Base-by-base conservation (phyloP, 352 stramenopile genomes). In the Pythium insidiosum region DNA sequence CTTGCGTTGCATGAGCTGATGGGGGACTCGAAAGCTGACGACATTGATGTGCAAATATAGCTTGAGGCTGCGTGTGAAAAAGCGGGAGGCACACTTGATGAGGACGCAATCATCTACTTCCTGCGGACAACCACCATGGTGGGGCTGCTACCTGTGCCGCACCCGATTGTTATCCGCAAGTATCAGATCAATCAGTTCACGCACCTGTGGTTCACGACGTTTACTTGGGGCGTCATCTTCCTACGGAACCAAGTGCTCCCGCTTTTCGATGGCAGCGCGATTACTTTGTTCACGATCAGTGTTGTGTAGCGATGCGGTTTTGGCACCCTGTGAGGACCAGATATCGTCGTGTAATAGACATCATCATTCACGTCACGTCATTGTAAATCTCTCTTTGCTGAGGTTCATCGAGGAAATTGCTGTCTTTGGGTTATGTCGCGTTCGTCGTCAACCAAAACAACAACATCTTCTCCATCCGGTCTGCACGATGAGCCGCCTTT, bases 171-270 rank as follows among this genome's bases (percentile, higher is more conserved):
- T 18, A 98, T 99, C 60, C 75, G 95, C 44, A 98, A 98, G 67
- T 99, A 99, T 65, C 92, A 98, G 68, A 96, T 97, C 48, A 99
- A 99, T 70, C 86, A 98, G 65, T 98, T 97, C 55, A 99, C 95
- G 23, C 88, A 94, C 21, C 64, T 98, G 31, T 99, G 96, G 96
- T 99, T 99, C 64, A 99, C 95, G 23, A 97, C 94, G 12, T 99
- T 98, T 57, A 95, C 97, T 60, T 99, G 96, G 96, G 95, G 96
- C 30, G 94, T 99, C 33, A 97, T 99, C 56, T 99, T 98, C 68
- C 75, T 99, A 40, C 88, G 94, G 35, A 98, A 98, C 74, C 95
- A 98, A 55, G 57, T 88, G 48, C 74, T 98, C 30, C 95, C 95
- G 40, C 88, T 99, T 49, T 99, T 98, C 63, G 95, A 99, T 61